Percentiles rank a stretch among this genome's conserved stretches.
phyloP scores from a whole-genome alignment of 805 yeast species.

The Pichia cephalocereana region DNA sequence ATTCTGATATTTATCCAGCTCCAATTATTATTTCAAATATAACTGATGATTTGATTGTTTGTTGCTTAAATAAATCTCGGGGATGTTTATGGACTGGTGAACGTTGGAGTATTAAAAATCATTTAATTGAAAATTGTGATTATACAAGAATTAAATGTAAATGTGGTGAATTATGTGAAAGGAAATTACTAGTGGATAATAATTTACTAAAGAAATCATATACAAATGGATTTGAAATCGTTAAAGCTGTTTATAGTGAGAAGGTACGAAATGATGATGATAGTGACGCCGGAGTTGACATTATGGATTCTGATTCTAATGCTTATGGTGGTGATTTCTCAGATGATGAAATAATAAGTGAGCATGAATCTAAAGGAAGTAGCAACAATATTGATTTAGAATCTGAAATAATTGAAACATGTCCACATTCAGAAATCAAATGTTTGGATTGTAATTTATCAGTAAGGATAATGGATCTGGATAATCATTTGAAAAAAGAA shows the following conservation, averaged over 20 bases:
- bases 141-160: constrained; percentile 31
- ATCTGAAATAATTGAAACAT: constrained; percentile 9
- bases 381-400: not conserved
- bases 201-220: not conserved
- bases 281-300: not conserved
- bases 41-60: constrained; percentile 50
- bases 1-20: constrained; percentile 35
- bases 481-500: constrained; percentile 29
- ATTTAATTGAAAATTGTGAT: constrained; percentile 33
- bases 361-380: not conserved
- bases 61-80: constrained; percentile 40
- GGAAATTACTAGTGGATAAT: constrained; percentile 10
- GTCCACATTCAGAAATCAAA: constrained; percentile 31
- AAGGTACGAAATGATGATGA: not conserved
- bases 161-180: constrained; percentile 16
- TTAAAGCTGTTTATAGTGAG: not conserved
- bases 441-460: constrained; percentile 30
- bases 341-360: not conserved
- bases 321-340: constrained; percentile 4
- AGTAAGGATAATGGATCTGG: constrained; percentile 24
- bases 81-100: constrained; percentile 53
- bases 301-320: not conserved
- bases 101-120: constrained; percentile 50
- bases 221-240: not conserved
- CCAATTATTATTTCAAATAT: constrained; percentile 52